Evolutionary conservation across 163 green algal genomes (phyloP).

Genomic region (Chlamydomonas reinhardtii): DNA sequence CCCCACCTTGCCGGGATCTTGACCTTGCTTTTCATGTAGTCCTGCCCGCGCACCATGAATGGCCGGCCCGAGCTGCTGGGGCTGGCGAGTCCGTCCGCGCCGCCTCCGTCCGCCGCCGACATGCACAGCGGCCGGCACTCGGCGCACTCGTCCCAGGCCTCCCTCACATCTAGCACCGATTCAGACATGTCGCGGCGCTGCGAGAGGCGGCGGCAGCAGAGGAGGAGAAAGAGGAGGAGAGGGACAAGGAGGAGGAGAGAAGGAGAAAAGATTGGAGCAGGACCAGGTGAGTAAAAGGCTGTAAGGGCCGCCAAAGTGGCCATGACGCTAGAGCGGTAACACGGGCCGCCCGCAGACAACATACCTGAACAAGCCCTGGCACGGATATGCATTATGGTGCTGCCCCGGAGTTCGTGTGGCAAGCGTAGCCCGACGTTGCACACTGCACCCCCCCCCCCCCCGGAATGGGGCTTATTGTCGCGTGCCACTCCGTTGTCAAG

Average conservation of each 20-base stretch:
- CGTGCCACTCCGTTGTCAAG: too few relatives aligned
- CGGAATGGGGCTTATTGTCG: too few relatives aligned
- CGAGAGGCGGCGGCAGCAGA: background rate
- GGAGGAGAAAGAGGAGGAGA: background rate
- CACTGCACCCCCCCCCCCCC: too few relatives aligned
- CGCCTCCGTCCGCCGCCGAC: background rate
- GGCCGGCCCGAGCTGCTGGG: constrained; percentile 8
- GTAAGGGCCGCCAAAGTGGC: too few relatives aligned
- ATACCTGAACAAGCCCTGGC: too few relatives aligned
- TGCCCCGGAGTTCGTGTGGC: too few relatives aligned
- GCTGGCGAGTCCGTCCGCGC: background rate
- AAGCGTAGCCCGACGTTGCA: too few relatives aligned
- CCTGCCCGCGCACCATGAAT: constrained; percentile 72
- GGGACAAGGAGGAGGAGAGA: background rate
- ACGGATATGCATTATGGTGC: too few relatives aligned
- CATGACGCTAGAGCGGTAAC: too few relatives aligned
- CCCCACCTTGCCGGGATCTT: background rate
- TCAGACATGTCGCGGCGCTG: constrained; percentile 48
- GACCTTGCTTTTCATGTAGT: constrained; percentile 82
- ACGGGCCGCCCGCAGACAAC: too few relatives aligned
- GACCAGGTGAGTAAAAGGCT: too few relatives aligned
- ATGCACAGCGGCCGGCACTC: background rate
- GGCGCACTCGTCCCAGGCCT: constrained; percentile 33
- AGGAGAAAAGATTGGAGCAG: background rate
- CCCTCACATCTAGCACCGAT: constrained; percentile 20